phyloP scores from a whole-genome alignment of 2,329 filamentous ascomycete genomes.

The Fusarium nanum region DNA sequence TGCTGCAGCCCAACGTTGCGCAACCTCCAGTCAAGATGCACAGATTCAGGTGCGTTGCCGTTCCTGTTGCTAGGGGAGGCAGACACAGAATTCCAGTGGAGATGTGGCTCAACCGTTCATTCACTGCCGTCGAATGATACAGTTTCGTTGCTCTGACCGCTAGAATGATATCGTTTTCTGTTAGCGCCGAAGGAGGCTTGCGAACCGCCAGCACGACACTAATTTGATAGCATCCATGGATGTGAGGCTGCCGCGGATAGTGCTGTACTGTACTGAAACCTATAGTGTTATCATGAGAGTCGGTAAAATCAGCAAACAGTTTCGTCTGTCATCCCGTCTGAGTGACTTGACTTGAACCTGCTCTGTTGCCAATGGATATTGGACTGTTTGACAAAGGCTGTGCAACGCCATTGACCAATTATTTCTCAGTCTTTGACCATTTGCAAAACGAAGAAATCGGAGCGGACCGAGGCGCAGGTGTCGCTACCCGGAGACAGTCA shows the following conservation, averaged over 20 bases:
- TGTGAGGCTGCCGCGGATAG: neutral
- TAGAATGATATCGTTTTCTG: constrained; percentile 27
- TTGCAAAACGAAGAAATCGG: constrained; percentile 32
- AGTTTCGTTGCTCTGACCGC: constrained; percentile 24
- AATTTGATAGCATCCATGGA: neutral
- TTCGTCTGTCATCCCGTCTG: neutral
- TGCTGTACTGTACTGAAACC: neutral
- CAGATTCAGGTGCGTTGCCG: constrained; percentile 13
- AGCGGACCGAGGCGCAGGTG: constrained; percentile 40
- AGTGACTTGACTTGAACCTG: neutral
- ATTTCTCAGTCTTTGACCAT: constrained; percentile 13
- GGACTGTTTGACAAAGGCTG: constrained; percentile 21
- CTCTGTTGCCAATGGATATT: neutral
- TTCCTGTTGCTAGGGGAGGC: constrained; percentile 34
- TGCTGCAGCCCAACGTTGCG: constrained; percentile 42
- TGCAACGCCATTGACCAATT: constrained; percentile 32
- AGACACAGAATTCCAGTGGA: constrained; percentile 32
- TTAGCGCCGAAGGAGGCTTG: constrained; percentile 14
- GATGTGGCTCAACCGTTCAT: constrained; percentile 1
- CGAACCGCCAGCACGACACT: neutral
- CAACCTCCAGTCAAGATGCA: constrained; percentile 33
- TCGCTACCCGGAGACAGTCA: constrained; percentile 15
- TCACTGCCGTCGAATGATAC: constrained; percentile 4
- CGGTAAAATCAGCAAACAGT: constrained; percentile 7
- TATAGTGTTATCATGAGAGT: constrained; percentile 4